Conservation (phyloP, 2,329 filamentous ascomycete genomes). For the Nigrograna mackinnonii region DNA sequence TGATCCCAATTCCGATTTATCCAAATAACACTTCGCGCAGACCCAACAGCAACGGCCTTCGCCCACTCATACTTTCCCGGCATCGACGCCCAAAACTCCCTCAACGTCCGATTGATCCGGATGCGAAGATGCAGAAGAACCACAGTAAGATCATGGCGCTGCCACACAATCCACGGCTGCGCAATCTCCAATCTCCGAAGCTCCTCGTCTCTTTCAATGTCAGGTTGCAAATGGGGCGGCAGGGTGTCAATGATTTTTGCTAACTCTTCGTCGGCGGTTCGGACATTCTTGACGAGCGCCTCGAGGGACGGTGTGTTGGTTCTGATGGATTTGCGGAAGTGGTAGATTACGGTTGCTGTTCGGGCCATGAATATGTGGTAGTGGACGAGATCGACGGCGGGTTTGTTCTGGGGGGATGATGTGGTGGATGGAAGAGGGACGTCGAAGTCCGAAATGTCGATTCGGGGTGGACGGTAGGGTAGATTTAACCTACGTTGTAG, state of each 20-base stretch:
- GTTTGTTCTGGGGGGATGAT: not conserved
- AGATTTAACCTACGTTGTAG: no score
- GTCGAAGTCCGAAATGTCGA: not conserved
- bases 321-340: not conserved
- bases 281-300: no score
- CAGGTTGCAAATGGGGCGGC: not conserved
- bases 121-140: not conserved
- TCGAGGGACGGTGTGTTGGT: not conserved
- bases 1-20: not conserved
- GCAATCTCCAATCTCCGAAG: no score
- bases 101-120: not conserved
- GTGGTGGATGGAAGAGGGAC: no score
- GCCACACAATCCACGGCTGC: not conserved
- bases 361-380: conserved; percentile 7
- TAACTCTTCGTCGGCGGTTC: not conserved
- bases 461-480: no score
- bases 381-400: conserved; percentile 1
- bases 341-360: not conserved
- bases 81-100: not conserved
- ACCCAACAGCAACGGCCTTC: not conserved
- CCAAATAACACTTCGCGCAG: not conserved
- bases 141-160: not conserved
- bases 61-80: not conserved
- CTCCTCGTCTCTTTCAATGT: not conserved
- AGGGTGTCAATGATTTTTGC: not conserved